A percentile compares a stretch with the other conserved stretches of the same genome.
These are phyloP conservation scores for Rhynchospora tenuis DNA, from an alignment of 176 grass and related monocot genomes.

Conservation along the genomic window DNA sequence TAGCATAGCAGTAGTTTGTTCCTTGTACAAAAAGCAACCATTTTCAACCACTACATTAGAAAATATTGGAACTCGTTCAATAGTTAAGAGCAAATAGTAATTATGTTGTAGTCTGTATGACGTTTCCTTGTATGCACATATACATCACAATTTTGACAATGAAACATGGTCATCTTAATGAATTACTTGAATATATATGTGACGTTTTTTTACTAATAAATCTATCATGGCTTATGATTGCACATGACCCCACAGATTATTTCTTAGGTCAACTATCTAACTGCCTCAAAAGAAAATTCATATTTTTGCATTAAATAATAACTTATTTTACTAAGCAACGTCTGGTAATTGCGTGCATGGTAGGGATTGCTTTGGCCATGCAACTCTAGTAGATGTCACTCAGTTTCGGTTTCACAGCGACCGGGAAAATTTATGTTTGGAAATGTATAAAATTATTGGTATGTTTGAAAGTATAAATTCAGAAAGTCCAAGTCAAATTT, in stretches of 20 bases:
- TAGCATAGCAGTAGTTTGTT: not conserved
- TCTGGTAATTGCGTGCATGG: not conserved
- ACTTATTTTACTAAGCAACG: not conserved
- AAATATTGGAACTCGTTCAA: not conserved
- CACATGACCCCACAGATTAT: not conserved
- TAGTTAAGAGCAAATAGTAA: not conserved
- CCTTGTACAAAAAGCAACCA: slow-evolving; percentile 2
- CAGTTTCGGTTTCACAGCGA: not conserved
- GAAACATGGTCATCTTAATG: not conserved
- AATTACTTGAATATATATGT: not conserved
- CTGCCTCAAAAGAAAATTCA: not conserved
- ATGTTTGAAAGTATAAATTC: not conserved
- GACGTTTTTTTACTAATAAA: not conserved
- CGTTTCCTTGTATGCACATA: not conserved
- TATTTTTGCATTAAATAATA: not conserved
- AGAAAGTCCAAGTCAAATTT: not conserved
- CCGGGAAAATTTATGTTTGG: not conserved
- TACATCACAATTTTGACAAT: slow-evolving; percentile 8
- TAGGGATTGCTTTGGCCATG: too few relatives aligned
- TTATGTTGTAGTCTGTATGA: not conserved
- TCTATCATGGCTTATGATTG: not conserved
- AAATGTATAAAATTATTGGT: not conserved
- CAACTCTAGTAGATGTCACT: too few relatives aligned
- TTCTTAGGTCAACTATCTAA: slow-evolving; percentile 8
- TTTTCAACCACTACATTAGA: not conserved